Conservation (phyloP, 768 basidiomycete genomes). For the Mycena amicta region DNA sequence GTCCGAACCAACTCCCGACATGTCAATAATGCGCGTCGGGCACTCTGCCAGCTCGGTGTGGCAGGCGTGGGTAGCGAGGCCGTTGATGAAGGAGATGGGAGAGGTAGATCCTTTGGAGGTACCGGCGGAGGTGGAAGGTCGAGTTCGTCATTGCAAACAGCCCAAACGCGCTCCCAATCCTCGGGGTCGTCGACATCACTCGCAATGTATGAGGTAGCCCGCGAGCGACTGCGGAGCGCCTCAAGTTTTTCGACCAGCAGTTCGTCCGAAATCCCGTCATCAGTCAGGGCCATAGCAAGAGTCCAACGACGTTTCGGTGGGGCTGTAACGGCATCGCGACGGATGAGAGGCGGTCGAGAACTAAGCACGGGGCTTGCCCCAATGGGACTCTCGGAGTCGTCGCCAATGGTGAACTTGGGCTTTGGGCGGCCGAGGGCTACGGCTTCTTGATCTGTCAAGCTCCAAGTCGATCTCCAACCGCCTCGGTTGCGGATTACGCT, state of each 20-base stretch:
- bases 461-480: slow-evolving; percentile 19
- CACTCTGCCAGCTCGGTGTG: slow-evolving; percentile 24
- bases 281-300: slow-evolving; percentile 39
- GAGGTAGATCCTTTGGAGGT: slow-evolving; percentile 8
- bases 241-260: slow-evolving; percentile 38
- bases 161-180: slow-evolving; percentile 21
- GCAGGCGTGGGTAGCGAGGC: slow-evolving; percentile 13
- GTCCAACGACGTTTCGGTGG: slow-evolving; percentile 26
- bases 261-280: slow-evolving; percentile 43
- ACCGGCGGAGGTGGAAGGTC: slow-evolving; percentile 14
- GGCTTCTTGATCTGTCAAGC: slow-evolving; percentile 2
- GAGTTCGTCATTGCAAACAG: slow-evolving; percentile 16
- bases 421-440: background rate
- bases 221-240: slow-evolving; percentile 20
- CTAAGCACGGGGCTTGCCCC: slow-evolving; percentile 1
- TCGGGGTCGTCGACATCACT: background rate
- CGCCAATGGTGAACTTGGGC: slow-evolving; percentile 5
- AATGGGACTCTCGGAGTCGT: slow-evolving; percentile 11
- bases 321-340: slow-evolving; percentile 6
- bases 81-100: slow-evolving; percentile 5
- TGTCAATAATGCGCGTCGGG: slow-evolving; percentile 29
- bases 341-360: slow-evolving; percentile 4
- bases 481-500: slow-evolving; percentile 1
- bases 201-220: background rate
- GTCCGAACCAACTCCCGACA: slow-evolving; percentile 38